phyloP scores from a whole-genome alignment of 305 asterid species.

The Striga hermonthica region DNA sequence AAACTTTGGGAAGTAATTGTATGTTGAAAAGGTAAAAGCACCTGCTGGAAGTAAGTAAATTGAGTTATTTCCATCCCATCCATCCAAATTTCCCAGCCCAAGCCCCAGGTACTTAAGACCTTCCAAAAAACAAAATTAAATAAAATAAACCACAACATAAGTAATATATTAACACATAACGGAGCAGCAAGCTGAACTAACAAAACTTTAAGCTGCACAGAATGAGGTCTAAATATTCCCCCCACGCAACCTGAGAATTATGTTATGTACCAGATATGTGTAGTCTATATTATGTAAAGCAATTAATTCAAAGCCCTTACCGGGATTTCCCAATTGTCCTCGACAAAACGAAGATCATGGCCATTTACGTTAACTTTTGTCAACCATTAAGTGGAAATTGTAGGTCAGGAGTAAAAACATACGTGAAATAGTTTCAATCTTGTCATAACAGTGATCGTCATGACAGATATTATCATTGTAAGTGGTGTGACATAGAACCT shows the following conservation, averaged over 20 bases:
- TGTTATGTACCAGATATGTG: slow-evolving; percentile 20
- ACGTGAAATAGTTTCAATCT: too few relatives aligned
- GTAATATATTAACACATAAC: not conserved
- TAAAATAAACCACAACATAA: not conserved
- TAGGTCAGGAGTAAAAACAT: slow-evolving; percentile 26
- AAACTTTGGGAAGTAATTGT: slow-evolving; percentile 14
- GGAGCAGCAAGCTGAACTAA: slow-evolving; percentile 13
- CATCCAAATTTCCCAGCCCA: slow-evolving; percentile 99
- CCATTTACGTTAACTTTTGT: slow-evolving; percentile 84
- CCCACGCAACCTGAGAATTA: slow-evolving; percentile 8
- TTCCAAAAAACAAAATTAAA: slow-evolving; percentile 33
- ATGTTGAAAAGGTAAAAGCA: slow-evolving; percentile 31
- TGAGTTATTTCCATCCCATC: slow-evolving; percentile 99
- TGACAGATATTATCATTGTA: slow-evolving; percentile 25
- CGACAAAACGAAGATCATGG: slow-evolving; percentile 98
- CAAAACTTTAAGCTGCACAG: slow-evolving; percentile 21
- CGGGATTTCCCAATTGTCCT: slow-evolving; percentile 99
- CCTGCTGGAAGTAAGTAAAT: slow-evolving; percentile 99
- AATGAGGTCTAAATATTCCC: slow-evolving; percentile 12
- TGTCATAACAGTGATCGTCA: too few relatives aligned
- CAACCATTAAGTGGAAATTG: slow-evolving; percentile 29
- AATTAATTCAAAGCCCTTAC: slow-evolving; percentile 46
- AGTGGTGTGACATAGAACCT: slow-evolving; percentile 43
- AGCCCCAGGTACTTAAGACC: slow-evolving; percentile 99
- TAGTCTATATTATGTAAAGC: slow-evolving; percentile 15